Evolutionary conservation across 1,139 yeast species (phyloP), one percentile per base, ranked within the genome.

Genomic region (Taphrina communis): DNA sequence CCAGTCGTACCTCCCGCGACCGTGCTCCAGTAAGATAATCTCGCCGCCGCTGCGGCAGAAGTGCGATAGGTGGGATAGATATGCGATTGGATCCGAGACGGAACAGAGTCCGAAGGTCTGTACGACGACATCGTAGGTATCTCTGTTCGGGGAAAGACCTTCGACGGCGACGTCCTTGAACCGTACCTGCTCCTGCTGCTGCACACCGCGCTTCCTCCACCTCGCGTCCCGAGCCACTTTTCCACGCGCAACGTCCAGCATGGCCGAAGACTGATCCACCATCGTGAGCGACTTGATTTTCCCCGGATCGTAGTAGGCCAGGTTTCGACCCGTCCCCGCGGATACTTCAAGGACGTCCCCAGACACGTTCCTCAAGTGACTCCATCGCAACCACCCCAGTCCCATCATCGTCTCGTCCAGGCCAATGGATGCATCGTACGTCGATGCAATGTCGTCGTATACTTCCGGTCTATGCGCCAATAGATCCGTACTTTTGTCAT

Each of bases 81-180:
- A 96, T 69, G 80, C 81, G 0, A 89, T 92, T 0, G 99, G 99
- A 76, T 95, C 96, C 75, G 93, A 89, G 75, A 94, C 97, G 0
- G 98, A 93, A 79, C 99, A 94, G 63, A 94, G 81, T 0, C 99
- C 99, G 80, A 94, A 94, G 0, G 97, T 90, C 78, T 94, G 98
- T 65, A 90, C 84, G 53, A 95, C 88, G 0, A 97, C 93, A 76
- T 95, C 99, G 76, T 93, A 94, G 75, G 87, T 80, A 31, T 78
- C 78, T 38, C 67, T 41, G 46, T 76, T 75, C 7, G 75, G 71
- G 0, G 93, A 86, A 74, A 94, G 81, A 72, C 90, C 93, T 78
- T 94, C 98, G 0, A 97, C 97, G 74, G 89, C 91, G 0, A 94
- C 95, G 77, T 89, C 93, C 38, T 93, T 96, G 5, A 87, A 97